A percentile compares a stretch with the other conserved stretches of the same genome.
phyloP scores from a whole-genome alignment of 129 eudicot species.

The Artemisia tridentata region DNA sequence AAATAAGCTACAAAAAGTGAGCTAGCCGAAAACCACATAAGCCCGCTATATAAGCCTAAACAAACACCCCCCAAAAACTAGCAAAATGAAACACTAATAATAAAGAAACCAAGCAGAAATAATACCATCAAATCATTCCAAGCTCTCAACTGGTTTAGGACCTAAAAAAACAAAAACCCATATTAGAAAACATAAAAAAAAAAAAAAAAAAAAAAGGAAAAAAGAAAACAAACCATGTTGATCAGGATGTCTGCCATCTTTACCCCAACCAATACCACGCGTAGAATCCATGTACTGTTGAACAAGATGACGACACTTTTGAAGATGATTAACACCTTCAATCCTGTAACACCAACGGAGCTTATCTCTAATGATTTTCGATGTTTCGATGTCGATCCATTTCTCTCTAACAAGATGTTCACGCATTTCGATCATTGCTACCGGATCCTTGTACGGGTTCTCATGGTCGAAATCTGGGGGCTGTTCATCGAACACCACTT shows the following conservation, averaged over 20 bases:
- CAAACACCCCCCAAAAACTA: too few species aligned
- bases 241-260: conserved; percentile 78
- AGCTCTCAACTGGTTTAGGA: conserved; percentile 37
- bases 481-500: conserved; percentile 65
- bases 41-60: too few species aligned
- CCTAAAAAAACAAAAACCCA: conserved; percentile 24
- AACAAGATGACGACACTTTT: conserved; percentile 91
- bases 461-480: conserved; percentile 88
- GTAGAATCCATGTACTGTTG: conserved; percentile 85
- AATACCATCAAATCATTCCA: conserved; percentile 42
- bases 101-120: background rate
- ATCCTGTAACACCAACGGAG: conserved; percentile 89
- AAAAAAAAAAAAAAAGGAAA: background rate
- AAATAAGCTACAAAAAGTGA: too few species aligned
- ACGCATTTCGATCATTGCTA: conserved; percentile 86
- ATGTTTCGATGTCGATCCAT: conserved; percentile 91
- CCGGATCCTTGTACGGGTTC: conserved; percentile 92
- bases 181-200: background rate
- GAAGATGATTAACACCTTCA: conserved; percentile 89
- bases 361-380: conserved; percentile 68
- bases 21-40: too few species aligned
- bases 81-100: background rate
- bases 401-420: conserved; percentile 87
- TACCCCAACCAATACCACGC: conserved; percentile 98
- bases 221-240: conserved; percentile 48